Percentiles rank a stretch among this genome's conserved stretches.
Conservation (phyloP, 1,139 yeast species). For the Taphrina wiesneri region DNA sequence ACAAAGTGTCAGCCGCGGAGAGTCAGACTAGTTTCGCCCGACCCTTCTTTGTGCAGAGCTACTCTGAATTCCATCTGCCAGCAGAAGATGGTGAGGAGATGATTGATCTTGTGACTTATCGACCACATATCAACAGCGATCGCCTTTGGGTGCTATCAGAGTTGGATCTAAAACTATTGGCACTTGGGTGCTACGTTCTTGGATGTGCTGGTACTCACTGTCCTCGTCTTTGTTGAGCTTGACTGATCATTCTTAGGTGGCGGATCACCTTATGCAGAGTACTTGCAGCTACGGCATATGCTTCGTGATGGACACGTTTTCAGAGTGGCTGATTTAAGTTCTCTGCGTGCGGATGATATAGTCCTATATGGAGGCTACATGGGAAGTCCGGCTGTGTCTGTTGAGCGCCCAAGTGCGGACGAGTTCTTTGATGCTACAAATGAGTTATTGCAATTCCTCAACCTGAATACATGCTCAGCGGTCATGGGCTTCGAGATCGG, state of each 20-base stretch:
- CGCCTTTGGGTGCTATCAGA: constrained; percentile 51
- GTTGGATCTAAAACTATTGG: constrained; percentile 50
- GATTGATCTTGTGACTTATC: constrained; percentile 42
- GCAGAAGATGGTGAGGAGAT: background rate
- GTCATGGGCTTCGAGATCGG: constrained; percentile 51
- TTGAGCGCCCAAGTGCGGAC: constrained; percentile 37
- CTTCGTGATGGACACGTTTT: constrained; percentile 47
- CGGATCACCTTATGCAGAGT: constrained; percentile 53
- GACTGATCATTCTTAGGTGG: constrained; percentile 46
- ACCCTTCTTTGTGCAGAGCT: background rate
- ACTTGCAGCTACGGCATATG: constrained; percentile 47
- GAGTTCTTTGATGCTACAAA: constrained; percentile 48
- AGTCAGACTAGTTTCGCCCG: background rate
- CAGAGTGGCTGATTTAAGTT: constrained; percentile 46
- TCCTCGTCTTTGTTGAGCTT: background rate
- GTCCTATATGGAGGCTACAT: constrained; percentile 50
- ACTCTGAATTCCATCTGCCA: background rate
- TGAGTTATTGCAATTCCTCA: constrained; percentile 44
- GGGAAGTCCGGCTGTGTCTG: constrained; percentile 50
- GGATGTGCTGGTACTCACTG: constrained; percentile 49
- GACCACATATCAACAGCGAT: constrained; percentile 46
- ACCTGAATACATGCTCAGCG: constrained; percentile 43
- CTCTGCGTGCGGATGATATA: constrained; percentile 44
- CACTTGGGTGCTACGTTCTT: constrained; percentile 52
- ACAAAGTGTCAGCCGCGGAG: background rate